A percentile compares a stretch with the other conserved stretches of the same genome.
These are phyloP conservation scores for Alternaria brassicicola DNA, from an alignment of 2,329 filamentous ascomycete genomes.

Conservation along the genomic window DNA sequence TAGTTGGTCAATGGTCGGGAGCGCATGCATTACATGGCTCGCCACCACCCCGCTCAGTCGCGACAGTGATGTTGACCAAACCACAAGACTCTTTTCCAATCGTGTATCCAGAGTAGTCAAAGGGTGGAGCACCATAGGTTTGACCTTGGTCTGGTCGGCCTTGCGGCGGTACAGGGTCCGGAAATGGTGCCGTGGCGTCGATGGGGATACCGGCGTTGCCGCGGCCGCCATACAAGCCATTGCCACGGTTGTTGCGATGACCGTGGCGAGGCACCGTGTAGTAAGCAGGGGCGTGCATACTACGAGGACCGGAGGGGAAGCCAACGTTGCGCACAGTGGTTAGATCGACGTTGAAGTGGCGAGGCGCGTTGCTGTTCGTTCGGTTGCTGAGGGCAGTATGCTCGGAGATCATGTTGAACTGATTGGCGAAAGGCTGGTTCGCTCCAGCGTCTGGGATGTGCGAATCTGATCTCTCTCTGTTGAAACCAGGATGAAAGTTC, in stretches of 20 bases:
- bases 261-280: conserved; percentile 5
- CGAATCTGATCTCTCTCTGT: neutral
- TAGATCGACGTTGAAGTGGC: conserved; percentile 11
- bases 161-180: conserved; percentile 34
- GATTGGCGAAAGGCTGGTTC: conserved; percentile 16
- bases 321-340: conserved; percentile 22
- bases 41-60: conserved; percentile 5
- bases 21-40: conserved; percentile 11
- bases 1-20: conserved; percentile 1
- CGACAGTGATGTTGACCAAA: conserved; percentile 5
- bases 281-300: neutral
- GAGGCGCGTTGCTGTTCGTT: conserved; percentile 5
- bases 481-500: neutral
- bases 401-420: conserved; percentile 22
- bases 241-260: conserved; percentile 17
- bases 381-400: conserved; percentile 12
- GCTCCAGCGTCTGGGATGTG: neutral
- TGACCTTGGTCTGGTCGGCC: conserved; percentile 15
- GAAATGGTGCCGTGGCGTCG: conserved; percentile 41
- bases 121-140: neutral
- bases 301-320: conserved; percentile 3
- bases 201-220: conserved; percentile 34
- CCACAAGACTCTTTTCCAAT: conserved; percentile 10
- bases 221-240: conserved; percentile 30
- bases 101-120: neutral